Percentiles rank a stretch among this genome's conserved stretches.
Evolutionary conservation across 257 asterid species (phyloP).

Genomic region (Solanum piurae): DNA sequence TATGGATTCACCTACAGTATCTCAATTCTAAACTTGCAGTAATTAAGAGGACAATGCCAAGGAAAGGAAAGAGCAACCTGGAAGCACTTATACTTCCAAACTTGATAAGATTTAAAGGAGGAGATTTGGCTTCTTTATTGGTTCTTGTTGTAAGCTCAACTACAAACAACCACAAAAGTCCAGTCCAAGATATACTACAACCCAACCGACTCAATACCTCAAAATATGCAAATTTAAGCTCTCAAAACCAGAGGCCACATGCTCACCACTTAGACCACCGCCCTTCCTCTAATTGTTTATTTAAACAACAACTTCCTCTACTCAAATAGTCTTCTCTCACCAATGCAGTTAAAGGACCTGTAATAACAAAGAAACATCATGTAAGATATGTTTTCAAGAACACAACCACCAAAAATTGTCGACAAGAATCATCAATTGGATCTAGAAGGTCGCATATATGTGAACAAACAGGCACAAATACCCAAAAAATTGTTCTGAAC

Average conservation of each 20-base stretch:
- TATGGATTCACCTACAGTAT: background rate
- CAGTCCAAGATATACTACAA: constrained; percentile 4
- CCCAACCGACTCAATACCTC: constrained; percentile 1
- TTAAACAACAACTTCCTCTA: constrained; percentile 4
- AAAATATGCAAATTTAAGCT: constrained; percentile 8
- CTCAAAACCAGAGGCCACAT: constrained; percentile 20
- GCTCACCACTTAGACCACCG: constrained; percentile 25
- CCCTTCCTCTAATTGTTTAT: constrained; percentile 8
- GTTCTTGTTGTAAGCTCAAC: constrained; percentile 11
- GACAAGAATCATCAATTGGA: background rate
- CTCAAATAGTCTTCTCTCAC: constrained; percentile 2
- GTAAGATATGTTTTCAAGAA: constrained; percentile 33
- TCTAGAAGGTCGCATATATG: constrained; percentile 18
- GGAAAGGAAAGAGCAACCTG: background rate
- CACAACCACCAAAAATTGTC: constrained; percentile 16
- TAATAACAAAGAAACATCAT: constrained; percentile 32
- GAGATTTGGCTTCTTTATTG: constrained; percentile 10
- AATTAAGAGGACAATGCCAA: background rate
- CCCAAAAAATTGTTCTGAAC: constrained; percentile 29
- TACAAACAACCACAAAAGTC: constrained; percentile 8
- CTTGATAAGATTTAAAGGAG: background rate
- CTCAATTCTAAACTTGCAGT: background rate
- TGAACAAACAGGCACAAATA: constrained; percentile 35
- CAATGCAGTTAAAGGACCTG: constrained; percentile 38
- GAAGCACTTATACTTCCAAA: background rate